Base-by-base conservation (phyloP, 257 asterid genomes). In the Fraxinus americana region DNA sequence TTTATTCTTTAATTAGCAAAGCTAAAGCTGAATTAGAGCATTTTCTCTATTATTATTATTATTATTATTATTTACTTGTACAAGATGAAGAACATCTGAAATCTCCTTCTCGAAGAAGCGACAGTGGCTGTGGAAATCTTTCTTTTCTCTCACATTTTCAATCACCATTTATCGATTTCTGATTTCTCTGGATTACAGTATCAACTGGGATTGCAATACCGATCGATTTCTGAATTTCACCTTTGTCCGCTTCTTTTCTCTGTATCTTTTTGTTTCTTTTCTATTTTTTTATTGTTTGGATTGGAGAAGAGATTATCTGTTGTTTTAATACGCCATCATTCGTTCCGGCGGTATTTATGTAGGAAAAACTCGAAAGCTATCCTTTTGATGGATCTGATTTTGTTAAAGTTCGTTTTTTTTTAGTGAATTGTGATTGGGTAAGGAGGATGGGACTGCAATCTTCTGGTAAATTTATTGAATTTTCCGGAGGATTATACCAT, bases 361-460 rank as follows among this genome's bases (percentile, higher is more conserved):
- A 27, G 69, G 69, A 12, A 27, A 63, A 32, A 11, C 36, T 27
- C 36, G 36, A 63, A 39, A 63, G 67, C 29, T 68, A 66, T 34
- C 41, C 25, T 11, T 74, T 59, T 35, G 79, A 89, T 88, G 89
- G 87, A 84, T 81, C 89, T 80, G 67, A 72, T 81, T 75, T 43
- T 77, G 75, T 63, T 63, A 10, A 82, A 75, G 82, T 67, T 83
- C 75, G 71, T 88, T 74, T 73, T 63, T 63, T 77, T 74, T 32
- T 25, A 79, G 38, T 50, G 82, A 76, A 73, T 76, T 74, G 74
- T 70, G 75, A 73, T 35, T 75, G 80, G 92, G 84, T 88, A 84
- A 92, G 90, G 97, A 91, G 90, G 93, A 92, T 92, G 98, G 98
- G 98, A 86, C 90, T 92, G 77, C 92, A 94, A 85, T 94, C 97